Conservation (phyloP, 345 rosid species). For the Populus euphratica region DNA sequence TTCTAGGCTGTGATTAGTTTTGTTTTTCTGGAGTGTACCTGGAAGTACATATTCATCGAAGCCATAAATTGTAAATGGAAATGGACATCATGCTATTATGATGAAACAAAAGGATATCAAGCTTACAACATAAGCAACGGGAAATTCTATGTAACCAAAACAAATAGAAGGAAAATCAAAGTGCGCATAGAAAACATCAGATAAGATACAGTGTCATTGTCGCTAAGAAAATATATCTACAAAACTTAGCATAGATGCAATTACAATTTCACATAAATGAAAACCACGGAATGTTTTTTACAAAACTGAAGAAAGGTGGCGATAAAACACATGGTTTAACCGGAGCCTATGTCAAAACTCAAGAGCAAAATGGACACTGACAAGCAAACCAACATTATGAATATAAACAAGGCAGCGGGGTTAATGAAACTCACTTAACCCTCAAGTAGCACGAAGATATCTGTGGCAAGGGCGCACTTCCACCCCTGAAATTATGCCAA, state of each 20-base stretch:
- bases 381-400: not conserved
- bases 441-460: conserved; percentile 44
- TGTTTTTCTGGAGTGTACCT: not conserved
- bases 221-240: not conserved
- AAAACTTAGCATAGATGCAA: not conserved
- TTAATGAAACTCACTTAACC: conserved; percentile 39
- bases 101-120: not conserved
- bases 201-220: not conserved
- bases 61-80: not conserved
- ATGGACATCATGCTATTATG: not conserved
- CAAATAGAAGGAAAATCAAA: not conserved
- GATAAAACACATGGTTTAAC: not conserved
- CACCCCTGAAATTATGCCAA: conserved; percentile 34
- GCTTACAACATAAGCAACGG: not conserved
- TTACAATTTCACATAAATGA: not conserved
- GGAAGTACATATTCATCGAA: not conserved
- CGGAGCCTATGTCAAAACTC: not conserved
- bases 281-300: not conserved
- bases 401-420: not conserved
- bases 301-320: not conserved
- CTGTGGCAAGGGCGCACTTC: conserved; percentile 38
- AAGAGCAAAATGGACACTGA: not conserved
- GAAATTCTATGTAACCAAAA: not conserved
- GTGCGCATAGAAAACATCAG: not conserved
- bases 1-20: not conserved